Evolutionary conservation across 148 eudicot species (phyloP), one percentile per base, ranked within the genome.

Genomic region (Vaccinium myrtillus): DNA sequence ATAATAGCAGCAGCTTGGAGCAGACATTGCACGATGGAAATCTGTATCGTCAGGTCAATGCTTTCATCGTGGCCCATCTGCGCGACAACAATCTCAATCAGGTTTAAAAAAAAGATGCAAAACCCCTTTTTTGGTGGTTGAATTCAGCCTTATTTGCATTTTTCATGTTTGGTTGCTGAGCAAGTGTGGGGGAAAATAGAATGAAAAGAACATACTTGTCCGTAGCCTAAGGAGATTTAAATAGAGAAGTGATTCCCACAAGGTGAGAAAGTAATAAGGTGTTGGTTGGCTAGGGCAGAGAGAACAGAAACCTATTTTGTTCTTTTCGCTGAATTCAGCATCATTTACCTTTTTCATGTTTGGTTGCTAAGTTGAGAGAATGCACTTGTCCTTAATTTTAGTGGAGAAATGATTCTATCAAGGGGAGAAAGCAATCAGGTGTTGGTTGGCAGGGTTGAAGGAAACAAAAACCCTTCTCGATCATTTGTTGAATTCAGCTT

Each of bases 21-120:
- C 94, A 92, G 86, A 87, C 89, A 49, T 83, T 95, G 84, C 94
- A 88, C 56, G 98, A 93, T 51, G 97, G 95, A 65, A 93, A 91
- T 87, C 91, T 95, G 46, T 90, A 79, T 80, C 93, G 98, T 56
- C 89, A 91, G 84, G 91, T 92, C 53, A 91, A 92, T 90, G 84
- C 92, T 50, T 85, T 93, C 7, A 90, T 95, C 61, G 95, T 93
- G 56, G 94, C 98, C 65, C 96, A 95, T 89, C 95, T 95, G 65
- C 94, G 98, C 56, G 92, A 93, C 83, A 91, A 90, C 81, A 92
- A 93, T 91, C 92, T 91, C 84, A 89, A 87, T 87, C 95, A 92
- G 93, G 97, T 90, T 85, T 2, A 36, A 27, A 1, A 2, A 65
- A 61, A n/a, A 51, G 5, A 39, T 39, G 2, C 54, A 58, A 69